Percentiles rank a stretch among this genome's conserved stretches.
phyloP scores from a whole-genome alignment of 2,329 filamentous ascomycete genomes.

The Arthrobotrys sinensis region DNA sequence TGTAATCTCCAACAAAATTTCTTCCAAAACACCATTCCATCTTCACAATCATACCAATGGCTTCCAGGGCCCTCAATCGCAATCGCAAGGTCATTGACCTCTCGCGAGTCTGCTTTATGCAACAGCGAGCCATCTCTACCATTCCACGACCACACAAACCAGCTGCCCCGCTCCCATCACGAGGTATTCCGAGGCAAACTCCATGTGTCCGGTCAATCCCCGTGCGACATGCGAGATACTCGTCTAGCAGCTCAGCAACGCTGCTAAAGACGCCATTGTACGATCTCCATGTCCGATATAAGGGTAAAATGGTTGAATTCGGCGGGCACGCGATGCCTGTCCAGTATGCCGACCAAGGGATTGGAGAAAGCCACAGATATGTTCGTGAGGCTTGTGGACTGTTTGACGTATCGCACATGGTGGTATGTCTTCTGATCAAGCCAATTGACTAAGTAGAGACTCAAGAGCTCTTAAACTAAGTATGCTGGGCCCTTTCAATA shows the following conservation, averaged over 20 bases:
- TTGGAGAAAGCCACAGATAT: slow-evolving; percentile 89
- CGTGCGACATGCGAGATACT: slow-evolving; percentile 41
- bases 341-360: slow-evolving; percentile 83
- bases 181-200: slow-evolving; percentile 9
- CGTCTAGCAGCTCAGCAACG: slow-evolving; percentile 63
- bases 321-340: slow-evolving; percentile 94
- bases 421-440: slow-evolving; percentile 65
- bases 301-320: slow-evolving; percentile 97
- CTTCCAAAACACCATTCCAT: slow-evolving; percentile 15
- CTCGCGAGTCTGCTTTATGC: slow-evolving; percentile 33
- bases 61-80: slow-evolving; percentile 46
- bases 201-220: slow-evolving; percentile 12
- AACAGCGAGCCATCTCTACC: slow-evolving; percentile 44
- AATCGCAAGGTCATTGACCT: slow-evolving; percentile 45
- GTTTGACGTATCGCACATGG: slow-evolving; percentile 98
- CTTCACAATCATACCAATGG: slow-evolving; percentile 33
- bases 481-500: background rate
- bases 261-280: slow-evolving; percentile 81
- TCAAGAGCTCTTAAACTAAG: slow-evolving; percentile 23
- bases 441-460: background rate
- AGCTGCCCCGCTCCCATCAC: slow-evolving; percentile 26
- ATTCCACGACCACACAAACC: slow-evolving; percentile 35
- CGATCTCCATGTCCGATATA: slow-evolving; percentile 81
- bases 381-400: slow-evolving; percentile 89
- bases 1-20: slow-evolving; percentile 42